Percentiles rank a stretch among this genome's conserved stretches.
phyloP scores from a whole-genome alignment of 306 rosid genomes.

The Abrus precatorius region DNA sequence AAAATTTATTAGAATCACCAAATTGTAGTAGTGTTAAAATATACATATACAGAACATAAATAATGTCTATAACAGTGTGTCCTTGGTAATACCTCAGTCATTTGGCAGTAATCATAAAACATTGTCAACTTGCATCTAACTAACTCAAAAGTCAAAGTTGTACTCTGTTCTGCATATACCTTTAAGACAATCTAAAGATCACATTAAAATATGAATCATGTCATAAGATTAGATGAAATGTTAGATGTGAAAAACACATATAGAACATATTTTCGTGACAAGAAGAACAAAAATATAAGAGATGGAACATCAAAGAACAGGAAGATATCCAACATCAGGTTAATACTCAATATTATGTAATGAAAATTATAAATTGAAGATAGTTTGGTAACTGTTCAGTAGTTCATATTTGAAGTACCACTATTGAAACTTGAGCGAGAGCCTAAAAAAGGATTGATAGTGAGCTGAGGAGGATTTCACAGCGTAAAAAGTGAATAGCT shows the following conservation, averaged over 20 bases:
- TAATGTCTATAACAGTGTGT: slow-evolving; percentile 23
- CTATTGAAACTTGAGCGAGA: no score
- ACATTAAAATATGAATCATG: slow-evolving; percentile 29
- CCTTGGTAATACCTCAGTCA: slow-evolving; percentile 77
- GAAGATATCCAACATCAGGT: slow-evolving; percentile 14
- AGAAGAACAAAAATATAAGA: background rate
- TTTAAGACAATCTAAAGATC: slow-evolving; percentile 68
- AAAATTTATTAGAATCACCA: no score
- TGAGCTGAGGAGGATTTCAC: slow-evolving; percentile 73
- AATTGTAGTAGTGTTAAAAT: background rate
- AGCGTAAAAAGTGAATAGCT: slow-evolving; percentile 36
- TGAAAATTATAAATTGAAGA: slow-evolving; percentile 1
- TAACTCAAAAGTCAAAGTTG: slow-evolving; percentile 68
- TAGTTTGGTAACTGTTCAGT: slow-evolving; percentile 13
- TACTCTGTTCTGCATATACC: slow-evolving; percentile 56
- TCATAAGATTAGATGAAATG: slow-evolving; percentile 35
- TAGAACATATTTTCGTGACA: slow-evolving; percentile 15
- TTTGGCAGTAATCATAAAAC: slow-evolving; percentile 91
- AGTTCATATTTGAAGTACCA: slow-evolving; percentile 36
- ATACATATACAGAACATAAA: background rate
- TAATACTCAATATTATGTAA: slow-evolving; percentile 11
- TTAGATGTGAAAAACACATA: slow-evolving; percentile 14
- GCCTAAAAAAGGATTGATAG: no score
- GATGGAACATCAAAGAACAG: slow-evolving; percentile 34
- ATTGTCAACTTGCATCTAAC: slow-evolving; percentile 90